phyloP scores from a whole-genome alignment of 2,329 filamentous ascomycete species.

The Alternaria gansuensis region DNA sequence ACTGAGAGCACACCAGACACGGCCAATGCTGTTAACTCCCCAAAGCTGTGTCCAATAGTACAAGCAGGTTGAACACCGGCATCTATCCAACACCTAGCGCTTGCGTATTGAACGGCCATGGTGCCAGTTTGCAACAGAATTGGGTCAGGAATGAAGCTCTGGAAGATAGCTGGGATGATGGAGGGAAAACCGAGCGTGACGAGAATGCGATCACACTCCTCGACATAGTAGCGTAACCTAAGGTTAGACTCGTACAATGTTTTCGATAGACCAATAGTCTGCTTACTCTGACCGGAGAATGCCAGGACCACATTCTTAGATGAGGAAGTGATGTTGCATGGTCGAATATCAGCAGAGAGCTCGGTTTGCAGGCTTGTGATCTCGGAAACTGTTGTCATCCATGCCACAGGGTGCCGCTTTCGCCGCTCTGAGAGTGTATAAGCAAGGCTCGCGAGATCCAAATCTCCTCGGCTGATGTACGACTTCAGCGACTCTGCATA shows the following conservation, averaged over 20 bases:
- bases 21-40: slow-evolving; percentile 52
- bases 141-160: slow-evolving; percentile 8
- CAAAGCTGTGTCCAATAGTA: slow-evolving; percentile 44
- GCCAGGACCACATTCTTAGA: slow-evolving; percentile 12
- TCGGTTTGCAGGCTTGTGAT: slow-evolving; percentile 1
- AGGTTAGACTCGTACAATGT: slow-evolving; percentile 8
- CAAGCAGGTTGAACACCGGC: slow-evolving; percentile 20
- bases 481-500: slow-evolving; percentile 3
- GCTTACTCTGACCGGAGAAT: slow-evolving; percentile 18
- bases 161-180: slow-evolving; percentile 28
- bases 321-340: slow-evolving; percentile 2
- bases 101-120: slow-evolving; percentile 36
- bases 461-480: not conserved
- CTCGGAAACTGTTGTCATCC: slow-evolving; percentile 14
- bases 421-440: slow-evolving; percentile 16
- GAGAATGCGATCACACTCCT: slow-evolving; percentile 27
- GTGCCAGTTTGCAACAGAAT: slow-evolving; percentile 28
- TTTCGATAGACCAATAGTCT: slow-evolving; percentile 11
- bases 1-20: slow-evolving; percentile 46
- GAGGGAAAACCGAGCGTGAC: slow-evolving; percentile 9
- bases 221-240: slow-evolving; percentile 18
- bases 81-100: slow-evolving; percentile 31
- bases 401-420: slow-evolving; percentile 13
- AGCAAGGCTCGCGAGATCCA: slow-evolving; percentile 13
- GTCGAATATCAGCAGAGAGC: slow-evolving; percentile 7